Evolutionary conservation across 305 asterid species (phyloP), one percentile per base, ranked within the genome.

Genomic region (Coffea humblotiana): DNA sequence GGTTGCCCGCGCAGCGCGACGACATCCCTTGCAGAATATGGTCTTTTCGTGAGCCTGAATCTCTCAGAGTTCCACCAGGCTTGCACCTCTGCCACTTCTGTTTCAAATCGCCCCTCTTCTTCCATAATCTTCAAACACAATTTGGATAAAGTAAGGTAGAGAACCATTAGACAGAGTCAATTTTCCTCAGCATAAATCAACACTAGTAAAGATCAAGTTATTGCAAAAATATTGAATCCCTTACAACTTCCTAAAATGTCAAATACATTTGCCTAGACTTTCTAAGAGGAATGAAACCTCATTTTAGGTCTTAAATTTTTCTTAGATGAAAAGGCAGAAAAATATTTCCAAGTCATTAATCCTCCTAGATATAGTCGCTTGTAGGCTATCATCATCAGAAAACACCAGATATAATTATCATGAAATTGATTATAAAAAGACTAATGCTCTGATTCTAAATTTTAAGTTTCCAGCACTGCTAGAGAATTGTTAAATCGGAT

Each of bases 1-100:
- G 88, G 76, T 87, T 90, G 35, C 98, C 98, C 99, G 37, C 99
- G 93, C 9, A 94, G 93, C 47, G 97, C 78, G 78, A 94, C 97
- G 74, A 91, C 97, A 82, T 96, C 99, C 4, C 97, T 86, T 61
- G 97, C 99, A 67, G 99, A 87, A 90, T 92, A 94, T 0, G 98
- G 97, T 82, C 99, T 93, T 76, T 87, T 90, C 19, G 99, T 92
- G 71, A 90, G 92, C 89, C 78, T 88, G 92, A 96, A 94, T 45
- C 98, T 79, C 82, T 96, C 98, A 7, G 97, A 90, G 97, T 84
- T 92, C 99, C 98, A 96, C 98, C 98, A 96, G 73, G 98, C 83
- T 84, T 96, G 94, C 93, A 96, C 92, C 85, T 92, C 97, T 4
- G 94, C 97, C 19, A 94, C 97, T 78, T 96, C 99, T 7, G 93